A percentile compares a stretch with the other conserved stretches of the same genome.
phyloP scores from a whole-genome alignment of 2,329 filamentous ascomycete genomes.

The Talaromyces piceae region DNA sequence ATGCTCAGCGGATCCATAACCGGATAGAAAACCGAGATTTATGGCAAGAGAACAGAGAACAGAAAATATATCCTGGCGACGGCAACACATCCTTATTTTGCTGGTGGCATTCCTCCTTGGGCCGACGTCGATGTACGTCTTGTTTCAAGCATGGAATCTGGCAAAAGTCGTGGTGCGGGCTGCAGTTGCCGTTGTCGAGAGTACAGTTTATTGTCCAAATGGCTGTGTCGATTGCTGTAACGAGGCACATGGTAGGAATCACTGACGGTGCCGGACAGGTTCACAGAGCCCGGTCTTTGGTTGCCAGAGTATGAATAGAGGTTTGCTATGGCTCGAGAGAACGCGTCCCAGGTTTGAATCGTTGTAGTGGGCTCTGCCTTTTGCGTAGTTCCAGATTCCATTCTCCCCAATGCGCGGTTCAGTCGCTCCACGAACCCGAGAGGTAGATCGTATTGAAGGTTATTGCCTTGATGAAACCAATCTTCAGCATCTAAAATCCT shows the following conservation, averaged over 20 bases:
- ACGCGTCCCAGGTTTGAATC: not conserved
- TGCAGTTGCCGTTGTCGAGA: not conserved
- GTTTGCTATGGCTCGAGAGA: not conserved
- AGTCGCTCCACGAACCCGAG: not conserved
- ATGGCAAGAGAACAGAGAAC: too few species aligned
- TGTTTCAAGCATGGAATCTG: not conserved
- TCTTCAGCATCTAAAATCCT: conserved; percentile 6
- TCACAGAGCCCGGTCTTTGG: not conserved
- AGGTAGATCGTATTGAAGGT: not conserved
- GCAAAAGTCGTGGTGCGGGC: not conserved
- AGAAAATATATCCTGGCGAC: too few species aligned
- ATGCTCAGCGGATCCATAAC: too few species aligned
- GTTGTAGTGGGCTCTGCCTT: not conserved
- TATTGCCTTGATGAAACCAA: conserved; percentile 9
- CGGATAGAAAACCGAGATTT: too few species aligned
- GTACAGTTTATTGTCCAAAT: not conserved
- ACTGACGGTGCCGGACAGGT: not conserved
- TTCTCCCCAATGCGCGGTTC: not conserved
- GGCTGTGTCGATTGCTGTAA: not conserved
- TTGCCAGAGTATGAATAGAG: conserved; percentile 1
- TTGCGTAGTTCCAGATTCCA: not conserved
- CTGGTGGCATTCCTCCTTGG: too few species aligned
- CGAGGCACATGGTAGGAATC: not conserved
- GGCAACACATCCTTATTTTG: too few species aligned
- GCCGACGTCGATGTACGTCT: too few species aligned